phyloP scores from a whole-genome alignment of 208 protist genomes.

The Tetramitus jugosus region DNA sequence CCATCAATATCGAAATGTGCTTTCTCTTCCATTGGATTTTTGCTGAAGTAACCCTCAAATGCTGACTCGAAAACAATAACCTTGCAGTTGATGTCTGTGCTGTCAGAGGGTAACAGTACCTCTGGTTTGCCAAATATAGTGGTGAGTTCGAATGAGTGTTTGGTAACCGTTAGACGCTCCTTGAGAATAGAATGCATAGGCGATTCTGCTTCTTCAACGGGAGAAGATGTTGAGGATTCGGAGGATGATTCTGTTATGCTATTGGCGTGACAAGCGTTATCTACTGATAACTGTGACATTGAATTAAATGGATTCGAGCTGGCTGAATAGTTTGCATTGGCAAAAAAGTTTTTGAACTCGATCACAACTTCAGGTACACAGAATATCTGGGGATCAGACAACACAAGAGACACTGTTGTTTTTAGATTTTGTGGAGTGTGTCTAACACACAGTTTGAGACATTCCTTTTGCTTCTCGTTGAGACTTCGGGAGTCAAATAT shows the following conservation, averaged over 20 bases:
- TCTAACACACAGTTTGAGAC: neutral
- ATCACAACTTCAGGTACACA: neutral
- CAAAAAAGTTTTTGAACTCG: slow-evolving; percentile 16
- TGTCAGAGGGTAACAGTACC: neutral
- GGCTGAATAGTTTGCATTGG: neutral
- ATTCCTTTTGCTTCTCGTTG: neutral
- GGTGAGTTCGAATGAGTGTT: neutral
- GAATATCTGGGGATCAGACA: neutral
- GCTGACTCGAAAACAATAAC: neutral
- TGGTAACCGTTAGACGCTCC: too few relatives aligned
- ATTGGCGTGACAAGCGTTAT: too few relatives aligned
- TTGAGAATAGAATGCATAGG: too few relatives aligned
- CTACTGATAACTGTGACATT: too few relatives aligned
- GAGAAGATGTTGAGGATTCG: too few relatives aligned
- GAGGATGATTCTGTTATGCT: too few relatives aligned
- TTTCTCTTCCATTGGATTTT: neutral
- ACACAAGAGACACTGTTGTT: neutral
- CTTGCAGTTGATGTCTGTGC: neutral
- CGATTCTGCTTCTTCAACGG: too few relatives aligned
- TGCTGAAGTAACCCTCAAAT: neutral
- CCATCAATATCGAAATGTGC: neutral
- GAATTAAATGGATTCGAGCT: too few relatives aligned
- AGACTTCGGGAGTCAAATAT: neutral
- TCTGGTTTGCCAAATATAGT: neutral
- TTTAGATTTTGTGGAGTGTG: neutral